Evolutionary conservation across 176 grass and related monocot genomes (phyloP).

Genomic region (Aegilops umbellulata): DNA sequence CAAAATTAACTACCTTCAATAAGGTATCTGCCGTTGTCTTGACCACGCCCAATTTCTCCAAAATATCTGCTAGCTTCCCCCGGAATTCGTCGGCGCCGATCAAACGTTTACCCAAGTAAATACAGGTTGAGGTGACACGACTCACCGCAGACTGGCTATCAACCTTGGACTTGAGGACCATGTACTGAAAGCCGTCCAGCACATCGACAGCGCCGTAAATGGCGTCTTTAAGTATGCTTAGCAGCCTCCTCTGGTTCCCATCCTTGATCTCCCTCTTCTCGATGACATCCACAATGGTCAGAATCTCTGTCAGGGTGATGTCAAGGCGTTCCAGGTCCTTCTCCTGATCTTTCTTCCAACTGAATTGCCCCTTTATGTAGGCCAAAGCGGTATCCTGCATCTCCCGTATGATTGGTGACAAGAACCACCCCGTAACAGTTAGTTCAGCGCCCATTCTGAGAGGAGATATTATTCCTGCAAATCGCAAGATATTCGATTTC

Average conservation of each 20-base stretch:
- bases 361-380: constrained; percentile 44
- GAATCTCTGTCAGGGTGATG: constrained; percentile 46
- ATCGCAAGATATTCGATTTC: not conserved
- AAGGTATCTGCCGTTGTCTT: constrained; percentile 50
- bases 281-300: constrained; percentile 32
- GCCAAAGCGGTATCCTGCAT: constrained; percentile 46
- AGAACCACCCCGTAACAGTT: constrained; percentile 49
- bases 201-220: constrained; percentile 60
- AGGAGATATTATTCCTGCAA: not conserved
- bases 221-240: constrained; percentile 55
- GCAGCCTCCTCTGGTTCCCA: constrained; percentile 37
- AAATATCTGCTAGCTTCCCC: constrained; percentile 33
- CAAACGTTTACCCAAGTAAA: constrained; percentile 31
- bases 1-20: constrained; percentile 39
- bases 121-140: constrained; percentile 5
- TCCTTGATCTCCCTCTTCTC: constrained; percentile 52
- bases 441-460: constrained; percentile 34
- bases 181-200: constrained; percentile 57
- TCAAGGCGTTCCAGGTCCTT: constrained; percentile 48
- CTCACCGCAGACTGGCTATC: constrained; percentile 21
- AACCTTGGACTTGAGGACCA: constrained; percentile 41
- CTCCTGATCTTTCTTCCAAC: constrained; percentile 47
- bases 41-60: constrained; percentile 46
- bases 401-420: constrained; percentile 55
- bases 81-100: constrained; percentile 10